phyloP scores from a whole-genome alignment of 345 rosid species.

The Euclidium syriacum region DNA sequence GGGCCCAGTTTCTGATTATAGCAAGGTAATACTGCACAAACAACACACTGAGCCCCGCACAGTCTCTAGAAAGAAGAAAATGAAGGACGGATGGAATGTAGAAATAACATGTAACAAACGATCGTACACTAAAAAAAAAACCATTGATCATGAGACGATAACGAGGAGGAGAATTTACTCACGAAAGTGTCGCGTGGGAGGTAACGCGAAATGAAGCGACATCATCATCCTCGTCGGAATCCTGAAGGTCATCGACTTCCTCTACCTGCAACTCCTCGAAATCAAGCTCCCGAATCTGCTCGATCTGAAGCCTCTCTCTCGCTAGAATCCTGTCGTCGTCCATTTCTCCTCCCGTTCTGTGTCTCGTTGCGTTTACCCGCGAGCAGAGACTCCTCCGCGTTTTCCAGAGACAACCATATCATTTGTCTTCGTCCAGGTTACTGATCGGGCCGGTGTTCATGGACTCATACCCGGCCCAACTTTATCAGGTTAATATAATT shows the following conservation, averaged over 20 bases:
- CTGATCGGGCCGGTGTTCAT: background rate
- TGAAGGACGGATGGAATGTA: background rate
- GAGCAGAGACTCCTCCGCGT: background rate
- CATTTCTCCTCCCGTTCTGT: slow-evolving; percentile 25
- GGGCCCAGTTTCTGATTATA: too few relatives aligned
- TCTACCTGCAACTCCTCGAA: slow-evolving; percentile 81
- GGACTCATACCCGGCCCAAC: slow-evolving; percentile 7
- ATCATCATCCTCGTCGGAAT: slow-evolving; percentile 48
- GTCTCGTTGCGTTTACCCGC: slow-evolving; percentile 13
- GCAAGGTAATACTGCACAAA: background rate
- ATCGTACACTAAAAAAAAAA: background rate
- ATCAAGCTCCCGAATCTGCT: slow-evolving; percentile 84
- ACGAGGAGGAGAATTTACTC: background rate
- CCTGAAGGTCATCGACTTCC: slow-evolving; percentile 60
- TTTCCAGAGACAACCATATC: background rate
- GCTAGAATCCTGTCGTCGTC: slow-evolving; percentile 46
- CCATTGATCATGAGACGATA: background rate
- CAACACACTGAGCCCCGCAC: background rate
- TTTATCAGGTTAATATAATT: background rate
- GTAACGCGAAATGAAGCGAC: slow-evolving; percentile 40
- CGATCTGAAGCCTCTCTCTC: slow-evolving; percentile 78
- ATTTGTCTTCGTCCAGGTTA: background rate
- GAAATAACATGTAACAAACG: background rate
- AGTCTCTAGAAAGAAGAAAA: background rate
- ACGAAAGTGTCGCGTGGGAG: slow-evolving; percentile 29